Evolutionary conservation across 345 rosid genomes (phyloP), one percentile per base, ranked within the genome.

Genomic region (Salix suchowensis): DNA sequence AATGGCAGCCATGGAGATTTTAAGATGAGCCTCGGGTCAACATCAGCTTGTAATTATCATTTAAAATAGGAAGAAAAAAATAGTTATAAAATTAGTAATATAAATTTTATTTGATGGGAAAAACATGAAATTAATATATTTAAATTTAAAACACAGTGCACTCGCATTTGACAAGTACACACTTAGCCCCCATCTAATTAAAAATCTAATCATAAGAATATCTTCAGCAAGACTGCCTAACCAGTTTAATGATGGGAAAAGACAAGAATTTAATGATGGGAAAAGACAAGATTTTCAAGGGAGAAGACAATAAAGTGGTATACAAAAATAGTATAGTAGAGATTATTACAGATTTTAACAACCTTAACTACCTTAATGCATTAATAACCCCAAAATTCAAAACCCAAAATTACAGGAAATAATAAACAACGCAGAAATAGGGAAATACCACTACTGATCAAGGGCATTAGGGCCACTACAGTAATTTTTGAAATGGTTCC

Each of bases 391-490:
- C 34, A 28, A 19, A 28, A 76, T 24, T n/a, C 61, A 40, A n/a
- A 40, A 42, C 78, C 71, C 24, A 34, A 67, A 60, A 48, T 60
- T 21, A 81, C 6, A 44, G 14, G 14, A 40, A 40, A 40, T 40
- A 36, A 36, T 40, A 16, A 60, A 50, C 50, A 58, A 67, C 39
- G 46, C 6, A 4, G 40, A 34, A 32, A 58, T 11, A n/a, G 67
- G 15, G 16, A 67, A 7, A 18, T 11, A 60, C 15, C 61, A 62
- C 75, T 78, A 78, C 79, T 89, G 88, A 83, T 95, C 98, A 15
- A 95, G 91, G 40, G 94, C 92, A 84, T 95, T 95, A 19, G 98
- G 98, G 60, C 98, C 98, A 78, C 87, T 89, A 81, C 98, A 95
- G 86, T 93, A 95, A 81, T 81, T 90, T 36, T 91, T 82, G 67